Percentiles rank a stretch among this genome's conserved stretches.
Conservation (phyloP, 2,329 filamentous ascomycete genomes). For the Bipolaris zeicola region DNA sequence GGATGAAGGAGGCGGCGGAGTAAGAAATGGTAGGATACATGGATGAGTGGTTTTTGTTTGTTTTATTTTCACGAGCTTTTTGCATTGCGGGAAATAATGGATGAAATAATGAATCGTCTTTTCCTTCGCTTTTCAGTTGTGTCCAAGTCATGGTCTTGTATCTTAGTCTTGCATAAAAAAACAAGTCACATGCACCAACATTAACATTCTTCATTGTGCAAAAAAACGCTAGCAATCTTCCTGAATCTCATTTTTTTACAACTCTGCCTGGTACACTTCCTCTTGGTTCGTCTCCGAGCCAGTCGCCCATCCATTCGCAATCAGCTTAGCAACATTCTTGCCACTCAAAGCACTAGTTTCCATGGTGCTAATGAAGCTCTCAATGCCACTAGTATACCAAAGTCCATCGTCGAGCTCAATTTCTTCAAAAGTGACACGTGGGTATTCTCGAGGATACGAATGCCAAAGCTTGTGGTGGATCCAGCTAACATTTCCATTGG, state of each 20-base stretch:
- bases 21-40: conserved; percentile 1
- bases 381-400: conserved; percentile 74
- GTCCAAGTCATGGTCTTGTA: neutral
- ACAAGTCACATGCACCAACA: neutral
- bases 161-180: neutral
- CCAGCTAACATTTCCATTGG: conserved; percentile 40
- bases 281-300: neutral
- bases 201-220: neutral
- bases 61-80: neutral
- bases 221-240: neutral
- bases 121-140: neutral
- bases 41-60: neutral
- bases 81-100: too few relatives aligned
- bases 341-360: conserved; percentile 94
- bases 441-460: conserved; percentile 84
- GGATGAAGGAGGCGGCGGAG: conserved; percentile 38
- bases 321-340: conserved; percentile 76
- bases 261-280: conserved; percentile 1
- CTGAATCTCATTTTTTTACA: neutral
- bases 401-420: conserved; percentile 68
- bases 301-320: conserved; percentile 64
- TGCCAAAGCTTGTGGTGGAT: conserved; percentile 68
- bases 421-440: conserved; percentile 86
- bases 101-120: neutral
- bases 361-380: conserved; percentile 96